Conservation (phyloP, 345 rosid species). For the rapeseed (Brassica napus) region Da-Ae NC_063439.1:5507001-5507500, state of each 20-base stretch:
- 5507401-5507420: constrained; percentile 26
- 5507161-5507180: not conserved
- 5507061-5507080: constrained; percentile 13
- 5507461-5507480: not conserved
- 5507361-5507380: constrained; percentile 34
- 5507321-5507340: constrained; percentile 18
- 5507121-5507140: not conserved
- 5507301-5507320: constrained; percentile 9
- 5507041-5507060: constrained; percentile 5
- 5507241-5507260: not conserved
- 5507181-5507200: constrained; percentile 9
- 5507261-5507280: not conserved
- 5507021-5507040: not conserved
- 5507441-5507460: constrained; percentile 12
- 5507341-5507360: constrained; percentile 8
- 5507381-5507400: constrained; percentile 12
- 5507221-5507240: constrained; percentile 3
- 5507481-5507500: not conserved
- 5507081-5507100: not conserved
- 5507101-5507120: not conserved
- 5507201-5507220: constrained; percentile 17
- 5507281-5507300: not conserved
- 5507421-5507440: not conserved
- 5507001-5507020: not conserved
- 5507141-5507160: constrained; percentile 26